Evolutionary conservation across 768 basidiomycete species (phyloP).

Genomic region (Hirschioporus abietinus): DNA sequence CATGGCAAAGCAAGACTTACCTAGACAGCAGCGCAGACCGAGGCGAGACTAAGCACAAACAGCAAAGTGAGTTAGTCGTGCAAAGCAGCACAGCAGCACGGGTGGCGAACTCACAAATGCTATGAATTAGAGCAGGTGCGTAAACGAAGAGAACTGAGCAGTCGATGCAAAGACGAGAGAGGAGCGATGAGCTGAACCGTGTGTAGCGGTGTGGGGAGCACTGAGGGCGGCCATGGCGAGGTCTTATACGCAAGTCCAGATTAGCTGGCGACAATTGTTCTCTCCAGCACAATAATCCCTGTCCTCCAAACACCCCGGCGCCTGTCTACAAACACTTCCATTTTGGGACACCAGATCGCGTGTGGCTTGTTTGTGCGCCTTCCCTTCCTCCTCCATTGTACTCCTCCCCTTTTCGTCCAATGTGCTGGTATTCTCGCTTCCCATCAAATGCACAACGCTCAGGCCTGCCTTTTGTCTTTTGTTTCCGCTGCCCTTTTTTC

Average conservation of each 20-base stretch:
- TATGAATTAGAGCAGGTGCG: neutral
- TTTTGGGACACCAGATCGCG: neutral
- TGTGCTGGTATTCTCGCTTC: neutral
- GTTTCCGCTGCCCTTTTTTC: neutral
- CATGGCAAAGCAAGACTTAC: too few species aligned
- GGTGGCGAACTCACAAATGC: neutral
- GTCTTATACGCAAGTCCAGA: neutral
- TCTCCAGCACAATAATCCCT: neutral
- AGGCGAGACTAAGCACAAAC: neutral
- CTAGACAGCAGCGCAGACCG: neutral
- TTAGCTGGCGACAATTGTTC: neutral
- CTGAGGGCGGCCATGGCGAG: neutral
- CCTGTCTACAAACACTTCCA: neutral
- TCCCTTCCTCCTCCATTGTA: neutral
- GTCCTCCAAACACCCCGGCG: too few species aligned
- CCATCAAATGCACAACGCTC: neutral
- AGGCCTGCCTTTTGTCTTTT: neutral
- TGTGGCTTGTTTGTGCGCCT: neutral
- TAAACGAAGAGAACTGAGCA: neutral
- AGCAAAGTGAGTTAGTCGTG: neutral
- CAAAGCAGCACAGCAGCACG: neutral
- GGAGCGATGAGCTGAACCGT: neutral
- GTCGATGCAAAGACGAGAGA: too few species aligned
- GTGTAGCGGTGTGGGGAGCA: neutral
- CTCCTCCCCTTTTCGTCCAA: neutral